Evolutionary conservation across 2,329 filamentous ascomycete species (phyloP).

Genomic region (Penicillium sp.): DNA sequence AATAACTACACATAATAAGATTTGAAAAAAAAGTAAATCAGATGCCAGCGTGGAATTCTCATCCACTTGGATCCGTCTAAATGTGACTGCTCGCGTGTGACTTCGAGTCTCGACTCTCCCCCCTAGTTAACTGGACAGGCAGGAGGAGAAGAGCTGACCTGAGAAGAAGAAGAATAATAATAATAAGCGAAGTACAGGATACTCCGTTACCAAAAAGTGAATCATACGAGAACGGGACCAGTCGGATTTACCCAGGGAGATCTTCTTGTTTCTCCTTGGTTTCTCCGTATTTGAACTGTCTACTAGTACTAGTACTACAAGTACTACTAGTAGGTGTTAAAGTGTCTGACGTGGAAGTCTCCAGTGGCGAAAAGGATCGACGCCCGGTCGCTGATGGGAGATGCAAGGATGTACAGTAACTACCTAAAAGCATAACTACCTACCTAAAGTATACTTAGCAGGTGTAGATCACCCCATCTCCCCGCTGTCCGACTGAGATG

Average conservation of each 20-base stretch:
- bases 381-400: constrained; percentile 2
- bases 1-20: too few species aligned
- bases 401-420: constrained; percentile 14
- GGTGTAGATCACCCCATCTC: not conserved
- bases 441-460: not conserved
- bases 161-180: too few species aligned
- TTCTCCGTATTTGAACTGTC: constrained; percentile 4
- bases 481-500: not conserved
- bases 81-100: constrained; percentile 32
- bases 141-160: too few species aligned
- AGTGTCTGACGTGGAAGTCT: constrained; percentile 23
- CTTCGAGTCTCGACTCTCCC: not conserved
- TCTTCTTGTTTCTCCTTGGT: not conserved
- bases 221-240: not conserved
- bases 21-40: not conserved
- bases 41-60: not conserved
- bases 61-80: not conserved
- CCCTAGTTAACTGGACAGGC: too few species aligned
- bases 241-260: not conserved
- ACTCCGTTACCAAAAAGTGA: not conserved
- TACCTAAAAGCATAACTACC: too few species aligned
- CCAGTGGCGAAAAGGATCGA: constrained; percentile 24
- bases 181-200: too few species aligned
- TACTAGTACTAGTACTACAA: too few species aligned
- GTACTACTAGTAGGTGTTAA: too few species aligned